Evolutionary conservation across 495 filamentous ascomycete species (phyloP).

Genomic region (Oleoguttula mirabilis): DNA sequence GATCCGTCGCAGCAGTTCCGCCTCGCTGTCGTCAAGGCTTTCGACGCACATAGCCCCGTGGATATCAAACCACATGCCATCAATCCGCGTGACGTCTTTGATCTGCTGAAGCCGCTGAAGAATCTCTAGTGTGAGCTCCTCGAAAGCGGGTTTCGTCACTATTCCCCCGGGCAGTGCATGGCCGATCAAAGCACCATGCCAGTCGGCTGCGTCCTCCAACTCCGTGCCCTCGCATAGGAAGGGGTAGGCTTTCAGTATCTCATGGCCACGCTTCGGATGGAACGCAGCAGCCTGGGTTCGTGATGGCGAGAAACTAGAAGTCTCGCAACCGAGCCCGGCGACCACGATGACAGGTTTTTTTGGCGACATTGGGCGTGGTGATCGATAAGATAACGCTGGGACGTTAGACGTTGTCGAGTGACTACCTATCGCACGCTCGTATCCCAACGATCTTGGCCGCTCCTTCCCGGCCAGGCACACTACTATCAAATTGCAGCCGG

Average conservation of each 20-base stretch:
- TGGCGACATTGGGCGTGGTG: too few species aligned
- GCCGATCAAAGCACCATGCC: constrained; percentile 43
- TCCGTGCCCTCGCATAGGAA: constrained; percentile 32
- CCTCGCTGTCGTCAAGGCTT: constrained; percentile 39
- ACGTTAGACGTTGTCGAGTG: too few species aligned
- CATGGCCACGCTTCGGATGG: constrained; percentile 37
- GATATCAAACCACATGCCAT: constrained; percentile 48
- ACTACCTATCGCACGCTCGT: too few species aligned
- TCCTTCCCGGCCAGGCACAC: too few species aligned
- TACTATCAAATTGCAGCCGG: too few species aligned
- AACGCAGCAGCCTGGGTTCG: constrained; percentile 41
- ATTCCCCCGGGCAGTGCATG: constrained; percentile 44
- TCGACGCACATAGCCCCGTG: constrained; percentile 50
- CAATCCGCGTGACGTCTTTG: constrained; percentile 22
- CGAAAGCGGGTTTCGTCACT: constrained; percentile 38
- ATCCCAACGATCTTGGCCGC: too few species aligned
- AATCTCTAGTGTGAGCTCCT: constrained; percentile 39
- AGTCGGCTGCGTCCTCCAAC: constrained; percentile 35
- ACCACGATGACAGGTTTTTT: constrained; percentile 38
- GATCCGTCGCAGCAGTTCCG: constrained; percentile 40
- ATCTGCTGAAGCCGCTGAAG: constrained; percentile 33
- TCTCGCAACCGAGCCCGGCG: constrained; percentile 46
- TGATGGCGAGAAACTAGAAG: constrained; percentile 43
- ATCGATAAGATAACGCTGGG: too few species aligned
- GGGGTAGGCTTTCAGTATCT: constrained; percentile 35